A percentile compares a stretch with the other conserved stretches of the same genome.
Evolutionary conservation across 2,329 filamentous ascomycete genomes (phyloP).

Genomic region (Chrysosporium queenslandicum): DNA sequence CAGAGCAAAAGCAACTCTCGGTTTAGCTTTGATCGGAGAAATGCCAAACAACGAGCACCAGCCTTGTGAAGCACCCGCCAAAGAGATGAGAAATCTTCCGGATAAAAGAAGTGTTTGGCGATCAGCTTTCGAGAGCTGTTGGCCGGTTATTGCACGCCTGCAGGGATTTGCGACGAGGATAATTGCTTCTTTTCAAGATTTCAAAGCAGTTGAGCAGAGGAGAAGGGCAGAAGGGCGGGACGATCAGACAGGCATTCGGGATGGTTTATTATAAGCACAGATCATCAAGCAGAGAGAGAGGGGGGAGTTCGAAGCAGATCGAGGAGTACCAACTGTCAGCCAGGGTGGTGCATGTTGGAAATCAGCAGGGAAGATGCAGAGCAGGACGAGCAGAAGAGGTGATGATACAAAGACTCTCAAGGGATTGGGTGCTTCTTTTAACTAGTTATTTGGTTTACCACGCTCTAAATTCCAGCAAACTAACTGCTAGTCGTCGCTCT

Average conservation of each 20-base stretch:
- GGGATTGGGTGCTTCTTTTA: too few relatives aligned
- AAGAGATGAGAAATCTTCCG: not conserved
- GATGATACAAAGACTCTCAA: not conserved
- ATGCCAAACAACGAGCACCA: not conserved
- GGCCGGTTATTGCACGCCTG: not conserved
- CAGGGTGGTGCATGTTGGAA: not conserved
- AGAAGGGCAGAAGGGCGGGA: not conserved
- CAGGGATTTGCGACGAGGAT: conserved; percentile 5
- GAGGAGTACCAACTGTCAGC: not conserved
- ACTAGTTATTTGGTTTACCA: too few relatives aligned
- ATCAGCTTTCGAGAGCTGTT: not conserved
- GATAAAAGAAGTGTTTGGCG: not conserved
- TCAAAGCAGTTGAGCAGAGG: not conserved
- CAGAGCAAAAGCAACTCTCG: not conserved
- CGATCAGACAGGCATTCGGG: not conserved
- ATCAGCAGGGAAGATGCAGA: not conserved
- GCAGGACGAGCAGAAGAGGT: not conserved
- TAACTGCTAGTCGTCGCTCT: too few relatives aligned
- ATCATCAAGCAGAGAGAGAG: too few relatives aligned
- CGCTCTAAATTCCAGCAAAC: too few relatives aligned
- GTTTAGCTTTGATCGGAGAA: not conserved
- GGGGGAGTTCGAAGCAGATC: not conserved
- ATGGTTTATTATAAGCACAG: not conserved
- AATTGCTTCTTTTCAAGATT: conserved; percentile 5
- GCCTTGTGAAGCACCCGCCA: not conserved